phyloP scores from a whole-genome alignment of 2,329 filamentous ascomycete genomes.

The Colletotrichum plurivorum region DNA sequence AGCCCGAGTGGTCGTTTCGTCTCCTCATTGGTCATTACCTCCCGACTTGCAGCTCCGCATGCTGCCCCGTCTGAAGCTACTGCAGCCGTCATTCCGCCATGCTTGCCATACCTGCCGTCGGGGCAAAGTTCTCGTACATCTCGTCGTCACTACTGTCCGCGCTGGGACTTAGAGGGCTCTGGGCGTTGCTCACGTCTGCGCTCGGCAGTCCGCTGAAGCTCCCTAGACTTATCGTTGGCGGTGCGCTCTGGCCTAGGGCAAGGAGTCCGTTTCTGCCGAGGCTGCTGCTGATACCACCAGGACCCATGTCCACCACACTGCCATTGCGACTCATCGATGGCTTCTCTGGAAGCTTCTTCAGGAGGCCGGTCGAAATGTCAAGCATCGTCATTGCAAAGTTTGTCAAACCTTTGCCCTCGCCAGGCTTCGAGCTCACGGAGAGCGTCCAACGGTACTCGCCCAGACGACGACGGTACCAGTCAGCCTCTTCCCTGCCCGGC shows the following conservation, averaged over 20 bases:
- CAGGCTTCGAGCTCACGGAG: slow-evolving; percentile 84
- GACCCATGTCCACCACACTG: slow-evolving; percentile 63
- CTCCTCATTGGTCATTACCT: slow-evolving; percentile 22
- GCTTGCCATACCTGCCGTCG: slow-evolving; percentile 51
- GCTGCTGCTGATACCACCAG: slow-evolving; percentile 50
- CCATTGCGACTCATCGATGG: slow-evolving; percentile 72
- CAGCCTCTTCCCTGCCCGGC: slow-evolving; percentile 87
- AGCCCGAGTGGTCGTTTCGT: slow-evolving; percentile 22
- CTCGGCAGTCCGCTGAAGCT: slow-evolving; percentile 61
- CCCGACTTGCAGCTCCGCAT: slow-evolving; percentile 10
- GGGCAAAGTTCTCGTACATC: slow-evolving; percentile 64
- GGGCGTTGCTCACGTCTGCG: slow-evolving; percentile 63
- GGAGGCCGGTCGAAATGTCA: slow-evolving; percentile 77
- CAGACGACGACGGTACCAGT: slow-evolving; percentile 89
- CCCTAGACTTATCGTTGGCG: slow-evolving; percentile 43
- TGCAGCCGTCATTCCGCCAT: slow-evolving; percentile 43
- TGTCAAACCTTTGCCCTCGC: slow-evolving; percentile 70
- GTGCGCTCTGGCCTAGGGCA: slow-evolving; percentile 38
- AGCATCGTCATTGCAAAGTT: slow-evolving; percentile 84
- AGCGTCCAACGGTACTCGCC: slow-evolving; percentile 96
- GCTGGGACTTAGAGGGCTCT: slow-evolving; percentile 65
- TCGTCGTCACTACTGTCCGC: slow-evolving; percentile 70
- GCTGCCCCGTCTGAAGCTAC: slow-evolving; percentile 8
- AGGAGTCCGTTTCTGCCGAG: slow-evolving; percentile 46
- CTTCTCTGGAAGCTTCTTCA: slow-evolving; percentile 80